phyloP scores from a whole-genome alignment of 2,329 filamentous ascomycete species.

The Ceratocystis eucalypticola region DNA sequence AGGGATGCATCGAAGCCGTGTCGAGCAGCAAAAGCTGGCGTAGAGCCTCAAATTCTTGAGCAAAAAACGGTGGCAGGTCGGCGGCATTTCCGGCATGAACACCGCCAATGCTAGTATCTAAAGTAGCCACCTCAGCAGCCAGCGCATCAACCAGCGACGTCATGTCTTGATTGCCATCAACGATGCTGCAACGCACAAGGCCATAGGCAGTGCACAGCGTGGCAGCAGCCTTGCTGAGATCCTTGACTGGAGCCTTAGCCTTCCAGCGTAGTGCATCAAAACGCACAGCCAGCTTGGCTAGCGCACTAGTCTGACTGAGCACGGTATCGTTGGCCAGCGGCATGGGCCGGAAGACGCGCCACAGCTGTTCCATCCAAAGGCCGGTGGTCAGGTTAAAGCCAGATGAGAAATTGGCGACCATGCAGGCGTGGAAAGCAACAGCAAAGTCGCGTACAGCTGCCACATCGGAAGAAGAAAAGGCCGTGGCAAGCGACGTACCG shows the following conservation, averaged over 20 bases:
- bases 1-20: neutral
- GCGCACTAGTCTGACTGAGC: constrained; percentile 34
- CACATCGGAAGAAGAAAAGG: constrained; percentile 9
- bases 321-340: constrained; percentile 36
- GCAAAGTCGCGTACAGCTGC: constrained; percentile 26
- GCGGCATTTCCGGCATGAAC: constrained; percentile 23
- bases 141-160: constrained; percentile 38
- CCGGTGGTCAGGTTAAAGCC: constrained; percentile 63
- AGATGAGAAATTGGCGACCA: constrained; percentile 48
- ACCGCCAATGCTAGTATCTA: constrained; percentile 35
- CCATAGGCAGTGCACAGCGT: constrained; percentile 44
- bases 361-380: constrained; percentile 65
- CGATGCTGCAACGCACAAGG: constrained; percentile 35
- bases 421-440: constrained; percentile 28
- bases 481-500: constrained; percentile 23
- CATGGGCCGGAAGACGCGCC: constrained; percentile 56
- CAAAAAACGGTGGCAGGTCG: constrained; percentile 37
- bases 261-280: constrained; percentile 52
- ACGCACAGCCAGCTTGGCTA: constrained; percentile 43
- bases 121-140: constrained; percentile 36
- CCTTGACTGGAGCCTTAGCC: constrained; percentile 36
- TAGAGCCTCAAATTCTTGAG: constrained; percentile 42
- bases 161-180: constrained; percentile 28
- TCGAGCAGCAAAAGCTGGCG: constrained; percentile 39
- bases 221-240: constrained; percentile 39